Conservation (phyloP, 2,329 filamentous ascomycete genomes). For the Talaromyces sp. region DNA sequence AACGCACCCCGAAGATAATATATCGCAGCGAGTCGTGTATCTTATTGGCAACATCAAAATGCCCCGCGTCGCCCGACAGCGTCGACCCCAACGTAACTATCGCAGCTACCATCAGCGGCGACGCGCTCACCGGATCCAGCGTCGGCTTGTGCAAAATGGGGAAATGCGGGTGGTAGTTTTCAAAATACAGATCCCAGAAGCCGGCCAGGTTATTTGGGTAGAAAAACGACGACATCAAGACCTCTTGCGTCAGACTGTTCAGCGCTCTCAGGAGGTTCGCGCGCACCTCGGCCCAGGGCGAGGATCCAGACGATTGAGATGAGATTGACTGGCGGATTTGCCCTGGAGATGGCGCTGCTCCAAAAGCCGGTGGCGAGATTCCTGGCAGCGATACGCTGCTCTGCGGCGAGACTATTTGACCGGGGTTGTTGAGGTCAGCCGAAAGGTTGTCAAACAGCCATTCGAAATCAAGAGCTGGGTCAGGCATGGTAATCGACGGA, state of each 20-base stretch:
- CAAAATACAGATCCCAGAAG: constrained; percentile 21
- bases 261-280: constrained; percentile 15
- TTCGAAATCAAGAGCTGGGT: constrained; percentile 17
- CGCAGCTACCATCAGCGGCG: constrained; percentile 19
- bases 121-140: constrained; percentile 13
- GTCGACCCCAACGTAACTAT: constrained; percentile 22
- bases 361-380: constrained; percentile 12
- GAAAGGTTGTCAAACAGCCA: constrained; percentile 19
- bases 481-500: constrained; percentile 14
- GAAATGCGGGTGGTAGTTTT: constrained; percentile 23
- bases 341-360: constrained; percentile 7
- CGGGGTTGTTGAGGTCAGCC: constrained; percentile 11
- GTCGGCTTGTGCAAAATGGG: constrained; percentile 21
- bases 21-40: constrained; percentile 21
- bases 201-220: constrained; percentile 15
- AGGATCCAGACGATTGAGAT: constrained; percentile 9
- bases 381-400: constrained; percentile 9
- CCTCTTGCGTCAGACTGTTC: constrained; percentile 11
- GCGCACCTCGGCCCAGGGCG: constrained; percentile 16
- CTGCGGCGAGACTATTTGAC: constrained; percentile 9
- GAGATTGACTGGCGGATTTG: constrained; percentile 12
- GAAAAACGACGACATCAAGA: constrained; percentile 19
- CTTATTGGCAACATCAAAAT: constrained; percentile 15
- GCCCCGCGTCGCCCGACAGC: constrained; percentile 15
- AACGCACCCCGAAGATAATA: constrained; percentile 18